Conservation (phyloP, 2,329 filamentous ascomycete genomes). For the Pezicula neosporulosa region DNA sequence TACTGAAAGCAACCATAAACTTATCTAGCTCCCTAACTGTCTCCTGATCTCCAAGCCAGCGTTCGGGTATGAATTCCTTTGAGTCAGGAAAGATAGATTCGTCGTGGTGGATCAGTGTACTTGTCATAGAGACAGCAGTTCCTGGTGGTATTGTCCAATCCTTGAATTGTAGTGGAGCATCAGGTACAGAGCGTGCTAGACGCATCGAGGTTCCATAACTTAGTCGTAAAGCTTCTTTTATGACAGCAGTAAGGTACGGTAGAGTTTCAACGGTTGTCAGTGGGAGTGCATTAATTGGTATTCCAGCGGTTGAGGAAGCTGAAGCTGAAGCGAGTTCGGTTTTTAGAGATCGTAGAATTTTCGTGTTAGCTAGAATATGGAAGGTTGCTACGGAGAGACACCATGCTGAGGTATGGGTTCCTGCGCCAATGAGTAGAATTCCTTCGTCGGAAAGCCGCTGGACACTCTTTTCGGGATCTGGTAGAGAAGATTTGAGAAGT, state of each 20-base stretch:
- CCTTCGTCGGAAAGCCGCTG: slow-evolving; percentile 30
- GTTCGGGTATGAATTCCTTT: slow-evolving; percentile 29
- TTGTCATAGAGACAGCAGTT: slow-evolving; percentile 22
- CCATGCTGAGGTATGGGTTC: slow-evolving; percentile 32
- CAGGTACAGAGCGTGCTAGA: slow-evolving; percentile 18
- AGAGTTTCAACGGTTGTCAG: slow-evolving; percentile 17
- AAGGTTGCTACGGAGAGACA: slow-evolving; percentile 30
- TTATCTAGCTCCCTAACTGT: slow-evolving; percentile 19
- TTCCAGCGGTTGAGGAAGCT: background rate
- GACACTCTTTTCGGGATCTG: slow-evolving; percentile 28
- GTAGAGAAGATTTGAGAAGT: slow-evolving; percentile 22
- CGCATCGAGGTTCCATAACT: slow-evolving; percentile 24
- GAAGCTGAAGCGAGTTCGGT: slow-evolving; percentile 26
- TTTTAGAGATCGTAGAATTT: slow-evolving; percentile 25
- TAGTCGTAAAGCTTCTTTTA: slow-evolving; percentile 28
- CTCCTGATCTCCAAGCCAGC: slow-evolving; percentile 25
- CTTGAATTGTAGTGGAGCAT: slow-evolving; percentile 6
- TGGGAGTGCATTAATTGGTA: slow-evolving; percentile 6
- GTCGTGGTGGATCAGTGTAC: slow-evolving; percentile 29
- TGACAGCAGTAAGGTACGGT: slow-evolving; percentile 23
- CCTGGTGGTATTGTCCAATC: slow-evolving; percentile 1
- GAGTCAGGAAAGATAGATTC: slow-evolving; percentile 29
- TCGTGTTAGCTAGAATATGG: slow-evolving; percentile 29
- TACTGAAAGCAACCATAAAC: slow-evolving; percentile 29
- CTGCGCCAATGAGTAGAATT: slow-evolving; percentile 28